Conservation (phyloP, 2,329 filamentous ascomycete species). For the Stemphylium beticola region DNA sequence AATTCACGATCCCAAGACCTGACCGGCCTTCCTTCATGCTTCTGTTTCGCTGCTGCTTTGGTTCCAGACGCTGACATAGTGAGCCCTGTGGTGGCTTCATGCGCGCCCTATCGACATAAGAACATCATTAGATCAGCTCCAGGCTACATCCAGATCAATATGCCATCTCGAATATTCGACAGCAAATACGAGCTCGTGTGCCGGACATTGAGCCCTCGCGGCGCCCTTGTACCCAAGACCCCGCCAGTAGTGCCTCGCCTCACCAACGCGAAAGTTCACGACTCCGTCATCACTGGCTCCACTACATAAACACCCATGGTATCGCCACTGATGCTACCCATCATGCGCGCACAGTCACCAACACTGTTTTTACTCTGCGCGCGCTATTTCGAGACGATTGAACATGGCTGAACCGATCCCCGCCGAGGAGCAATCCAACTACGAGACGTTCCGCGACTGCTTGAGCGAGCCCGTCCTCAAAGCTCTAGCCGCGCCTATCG, state of each 20-base stretch:
- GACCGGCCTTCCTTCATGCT: not conserved
- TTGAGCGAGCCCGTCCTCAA: constrained; percentile 73
- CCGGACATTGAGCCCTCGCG: constrained; percentile 10
- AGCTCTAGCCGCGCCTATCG: constrained; percentile 57
- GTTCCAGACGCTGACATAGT: not conserved
- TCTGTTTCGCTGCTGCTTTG: not conserved
- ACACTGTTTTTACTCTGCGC: not conserved
- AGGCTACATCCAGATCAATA: not conserved
- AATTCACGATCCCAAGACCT: not conserved
- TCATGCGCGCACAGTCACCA: constrained; percentile 1
- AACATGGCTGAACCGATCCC: constrained; percentile 41
- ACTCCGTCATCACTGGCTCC: constrained; percentile 27
- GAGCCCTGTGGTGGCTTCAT: not conserved
- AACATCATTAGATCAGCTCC: not conserved
- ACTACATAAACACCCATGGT: constrained; percentile 24
- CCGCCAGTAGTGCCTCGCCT: constrained; percentile 20
- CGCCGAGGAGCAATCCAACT: constrained; percentile 59
- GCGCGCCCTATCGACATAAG: not conserved
- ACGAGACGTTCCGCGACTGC: constrained; percentile 74
- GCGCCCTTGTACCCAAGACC: constrained; percentile 18
- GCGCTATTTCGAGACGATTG: not conserved
- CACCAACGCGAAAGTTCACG: constrained; percentile 22
- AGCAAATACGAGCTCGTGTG: constrained; percentile 14
- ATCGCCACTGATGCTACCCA: constrained; percentile 7
- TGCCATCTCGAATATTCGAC: constrained; percentile 7